Evolutionary conservation across 1,284 basidiomycete genomes (phyloP).

Genomic region (Apiotrichum gracile): DNA sequence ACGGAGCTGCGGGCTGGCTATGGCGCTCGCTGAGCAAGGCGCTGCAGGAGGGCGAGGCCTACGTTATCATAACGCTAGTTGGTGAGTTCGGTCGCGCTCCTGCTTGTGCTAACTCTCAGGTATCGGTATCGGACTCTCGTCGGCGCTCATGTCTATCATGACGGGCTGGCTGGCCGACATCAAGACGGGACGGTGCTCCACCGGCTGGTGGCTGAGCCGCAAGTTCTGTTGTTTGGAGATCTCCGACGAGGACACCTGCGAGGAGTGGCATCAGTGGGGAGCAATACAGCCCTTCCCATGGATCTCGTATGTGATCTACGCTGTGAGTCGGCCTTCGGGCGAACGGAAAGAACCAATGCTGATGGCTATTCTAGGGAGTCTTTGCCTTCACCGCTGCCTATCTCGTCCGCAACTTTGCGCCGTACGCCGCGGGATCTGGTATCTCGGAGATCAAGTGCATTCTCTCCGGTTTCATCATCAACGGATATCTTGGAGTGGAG

Average conservation of each 20-base stretch:
- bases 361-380: constrained; percentile 52
- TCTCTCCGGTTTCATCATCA: constrained; percentile 92
- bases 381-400: constrained; percentile 82
- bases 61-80: constrained; percentile 74
- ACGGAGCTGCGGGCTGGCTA: constrained; percentile 51
- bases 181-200: constrained; percentile 92
- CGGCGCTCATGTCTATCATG: constrained; percentile 88
- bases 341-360: not conserved
- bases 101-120: constrained; percentile 53
- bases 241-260: constrained; percentile 69
- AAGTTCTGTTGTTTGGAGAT: constrained; percentile 93
- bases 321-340: constrained; percentile 58
- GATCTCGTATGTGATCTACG: constrained; percentile 80
- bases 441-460: constrained; percentile 99
- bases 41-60: constrained; percentile 55
- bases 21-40: constrained; percentile 59
- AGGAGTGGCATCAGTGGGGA: constrained; percentile 93
- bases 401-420: constrained; percentile 81
- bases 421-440: constrained; percentile 94
- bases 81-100: constrained; percentile 54
- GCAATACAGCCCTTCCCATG: constrained; percentile 67
- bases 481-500: constrained; percentile 82
- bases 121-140: constrained; percentile 83
- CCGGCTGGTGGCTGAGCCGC: constrained; percentile 97
- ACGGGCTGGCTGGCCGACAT: constrained; percentile 98